Percentiles rank a stretch among this genome's conserved stretches.
These are phyloP conservation scores for Zizania palustris DNA, from an alignment of 202 grass and related monocot species.

Conservation along the genomic window DNA sequence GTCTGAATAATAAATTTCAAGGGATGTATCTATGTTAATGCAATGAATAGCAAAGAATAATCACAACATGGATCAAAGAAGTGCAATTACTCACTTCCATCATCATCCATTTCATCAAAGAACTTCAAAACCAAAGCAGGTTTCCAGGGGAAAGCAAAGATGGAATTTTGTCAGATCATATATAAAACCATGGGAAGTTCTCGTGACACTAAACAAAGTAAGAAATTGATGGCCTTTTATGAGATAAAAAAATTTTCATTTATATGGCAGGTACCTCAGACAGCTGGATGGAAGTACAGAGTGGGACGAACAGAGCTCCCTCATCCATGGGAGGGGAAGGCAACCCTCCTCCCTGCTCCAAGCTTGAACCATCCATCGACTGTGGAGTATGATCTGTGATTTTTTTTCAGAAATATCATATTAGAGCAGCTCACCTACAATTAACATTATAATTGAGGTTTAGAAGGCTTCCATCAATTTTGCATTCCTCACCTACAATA, in stretches of 20 bases:
- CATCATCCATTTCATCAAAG: constrained; percentile 80
- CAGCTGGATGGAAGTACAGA: constrained; percentile 62
- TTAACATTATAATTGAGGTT: background rate
- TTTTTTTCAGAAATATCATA: constrained; percentile 24
- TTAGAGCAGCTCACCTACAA: constrained; percentile 45
- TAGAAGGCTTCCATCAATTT: background rate
- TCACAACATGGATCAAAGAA: constrained; percentile 1
- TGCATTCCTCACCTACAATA: constrained; percentile 59
- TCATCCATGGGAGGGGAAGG: constrained; percentile 79
- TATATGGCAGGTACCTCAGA: constrained; percentile 55
- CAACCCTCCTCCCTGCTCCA: constrained; percentile 69
- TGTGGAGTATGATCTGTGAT: constrained; percentile 49
- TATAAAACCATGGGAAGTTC: background rate
- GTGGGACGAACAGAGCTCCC: constrained; percentile 56
- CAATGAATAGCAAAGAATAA: constrained; percentile 13
- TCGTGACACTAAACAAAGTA: background rate
- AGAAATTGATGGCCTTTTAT: background rate
- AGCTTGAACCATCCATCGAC: constrained; percentile 45
- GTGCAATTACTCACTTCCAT: constrained; percentile 75
- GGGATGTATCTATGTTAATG: background rate
- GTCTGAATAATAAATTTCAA: constrained; percentile 29
- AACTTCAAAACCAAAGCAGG: constrained; percentile 57
- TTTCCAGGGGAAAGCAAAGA: constrained; percentile 22
- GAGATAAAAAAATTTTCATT: background rate
- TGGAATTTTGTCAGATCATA: constrained; percentile 47